Percentiles rank a stretch among this genome's conserved stretches.
phyloP scores from a whole-genome alignment of 2,329 filamentous ascomycete species.

The Hawksworthiomyces lignivorus region DNA sequence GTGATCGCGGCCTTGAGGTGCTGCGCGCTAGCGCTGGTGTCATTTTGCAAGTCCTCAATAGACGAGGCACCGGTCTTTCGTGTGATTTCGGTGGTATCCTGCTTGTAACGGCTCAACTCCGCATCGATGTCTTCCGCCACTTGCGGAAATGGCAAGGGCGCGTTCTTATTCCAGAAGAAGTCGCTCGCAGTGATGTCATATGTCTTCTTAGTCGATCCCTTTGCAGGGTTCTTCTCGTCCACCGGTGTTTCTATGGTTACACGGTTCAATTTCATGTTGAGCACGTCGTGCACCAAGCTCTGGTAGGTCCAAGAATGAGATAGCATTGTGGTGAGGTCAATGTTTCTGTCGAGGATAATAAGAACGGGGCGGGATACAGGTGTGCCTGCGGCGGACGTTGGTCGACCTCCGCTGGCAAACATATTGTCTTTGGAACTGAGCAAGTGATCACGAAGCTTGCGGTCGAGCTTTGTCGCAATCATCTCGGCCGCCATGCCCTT shows the following conservation, averaged over 20 bases:
- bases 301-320: slow-evolving; percentile 84
- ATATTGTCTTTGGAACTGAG: slow-evolving; percentile 97
- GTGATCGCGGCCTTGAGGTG: slow-evolving; percentile 96
- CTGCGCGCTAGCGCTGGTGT: slow-evolving; percentile 80
- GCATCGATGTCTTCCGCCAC: slow-evolving; percentile 90
- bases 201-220: slow-evolving; percentile 72
- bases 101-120: slow-evolving; percentile 89
- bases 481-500: slow-evolving; percentile 90
- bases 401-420: slow-evolving; percentile 62
- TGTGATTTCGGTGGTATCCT: slow-evolving; percentile 88
- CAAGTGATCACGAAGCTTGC: slow-evolving; percentile 92
- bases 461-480: slow-evolving; percentile 87
- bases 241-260: slow-evolving; percentile 83
- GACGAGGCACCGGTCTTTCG: slow-evolving; percentile 90
- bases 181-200: slow-evolving; percentile 88
- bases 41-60: slow-evolving; percentile 85
- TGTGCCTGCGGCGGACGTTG: slow-evolving; percentile 50
- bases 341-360: slow-evolving; percentile 88
- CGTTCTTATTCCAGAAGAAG: slow-evolving; percentile 96
- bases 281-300: slow-evolving; percentile 65
- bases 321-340: slow-evolving; percentile 96
- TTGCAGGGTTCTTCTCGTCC: slow-evolving; percentile 68
- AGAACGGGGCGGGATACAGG: slow-evolving; percentile 77
- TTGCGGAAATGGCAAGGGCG: slow-evolving; percentile 83
- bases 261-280: slow-evolving; percentile 58